These are phyloP conservation scores for Citropsis articulata DNA, from an alignment of 345 rosid species.

Conservation along the genomic window DNA sequence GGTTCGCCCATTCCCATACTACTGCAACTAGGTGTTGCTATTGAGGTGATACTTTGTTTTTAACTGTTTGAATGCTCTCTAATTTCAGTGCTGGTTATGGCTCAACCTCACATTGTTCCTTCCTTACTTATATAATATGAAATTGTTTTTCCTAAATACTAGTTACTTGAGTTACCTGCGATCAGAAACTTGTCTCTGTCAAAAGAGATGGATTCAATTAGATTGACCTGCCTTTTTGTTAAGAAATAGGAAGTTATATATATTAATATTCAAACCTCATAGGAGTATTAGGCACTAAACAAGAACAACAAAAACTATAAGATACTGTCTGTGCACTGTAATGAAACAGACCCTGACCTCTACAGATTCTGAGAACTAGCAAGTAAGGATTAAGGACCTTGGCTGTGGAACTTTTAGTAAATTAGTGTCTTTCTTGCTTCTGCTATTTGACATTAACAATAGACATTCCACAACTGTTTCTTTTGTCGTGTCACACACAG, in stretches of 20 bases:
- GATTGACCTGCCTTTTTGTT: too few relatives aligned
- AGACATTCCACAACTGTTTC: neutral
- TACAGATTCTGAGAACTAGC: too few relatives aligned
- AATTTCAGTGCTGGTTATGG: neutral
- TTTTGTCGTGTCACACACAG: neutral
- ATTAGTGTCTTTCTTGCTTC: neutral
- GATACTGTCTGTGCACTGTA: too few relatives aligned
- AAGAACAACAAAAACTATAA: too few relatives aligned
- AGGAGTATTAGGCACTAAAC: too few relatives aligned
- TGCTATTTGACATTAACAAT: neutral
- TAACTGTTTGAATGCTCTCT: slow-evolving; percentile 4
- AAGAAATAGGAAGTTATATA: too few relatives aligned
- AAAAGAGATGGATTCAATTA: neutral
- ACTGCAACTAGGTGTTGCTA: slow-evolving; percentile 79
- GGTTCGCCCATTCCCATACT: slow-evolving; percentile 82
- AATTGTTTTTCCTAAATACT: neutral
- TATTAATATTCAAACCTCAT: too few relatives aligned
- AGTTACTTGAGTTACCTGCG: neutral
- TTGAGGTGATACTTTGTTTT: slow-evolving; percentile 61
- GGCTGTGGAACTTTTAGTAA: neutral
- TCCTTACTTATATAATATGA: neutral
- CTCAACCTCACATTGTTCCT: neutral
- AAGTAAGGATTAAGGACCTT: neutral
- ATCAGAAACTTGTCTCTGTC: too few relatives aligned
- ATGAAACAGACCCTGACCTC: too few relatives aligned